Percentiles rank a stretch among this genome's conserved stretches.
Evolutionary conservation across 73 alveolate species (phyloP).

Genomic region (Urostyla sp.): DNA sequence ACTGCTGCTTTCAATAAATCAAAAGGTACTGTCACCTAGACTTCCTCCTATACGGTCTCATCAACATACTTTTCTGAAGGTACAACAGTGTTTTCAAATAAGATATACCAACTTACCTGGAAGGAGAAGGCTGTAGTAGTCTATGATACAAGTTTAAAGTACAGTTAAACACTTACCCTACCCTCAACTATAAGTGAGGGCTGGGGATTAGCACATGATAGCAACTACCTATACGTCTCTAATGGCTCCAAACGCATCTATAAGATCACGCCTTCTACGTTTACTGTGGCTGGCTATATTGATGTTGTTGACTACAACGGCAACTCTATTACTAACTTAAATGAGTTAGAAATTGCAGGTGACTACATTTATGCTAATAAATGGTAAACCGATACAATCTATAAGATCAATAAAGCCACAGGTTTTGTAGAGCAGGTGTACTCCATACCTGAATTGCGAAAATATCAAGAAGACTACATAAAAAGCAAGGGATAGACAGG

Average conservation of each 20-base stretch:
- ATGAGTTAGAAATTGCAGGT: conserved; percentile 57
- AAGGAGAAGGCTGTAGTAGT: conserved; percentile 42
- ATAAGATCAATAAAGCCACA: conserved; percentile 30
- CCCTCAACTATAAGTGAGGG: conserved; percentile 50
- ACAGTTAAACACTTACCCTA: too few relatives aligned
- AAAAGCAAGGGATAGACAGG: background rate
- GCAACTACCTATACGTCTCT: conserved; percentile 45
- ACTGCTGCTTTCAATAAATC: too few relatives aligned
- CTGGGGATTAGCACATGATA: conserved; percentile 72
- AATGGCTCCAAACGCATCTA: conserved; percentile 54
- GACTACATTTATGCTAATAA: conserved; percentile 62
- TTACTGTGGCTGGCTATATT: background rate
- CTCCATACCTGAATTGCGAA: conserved; percentile 31
- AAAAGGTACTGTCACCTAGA: too few relatives aligned
- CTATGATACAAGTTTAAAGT: background rate
- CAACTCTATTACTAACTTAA: background rate
- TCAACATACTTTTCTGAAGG: conserved; percentile 66
- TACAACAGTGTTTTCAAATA: conserved; percentile 30
- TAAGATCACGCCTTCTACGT: conserved; percentile 19
- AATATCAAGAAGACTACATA: background rate
- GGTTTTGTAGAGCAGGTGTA: conserved; percentile 22
- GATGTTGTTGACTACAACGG: background rate
- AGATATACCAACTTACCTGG: conserved; percentile 56
- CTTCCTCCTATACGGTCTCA: too few relatives aligned
- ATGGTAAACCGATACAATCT: conserved; percentile 16